phyloP scores from a whole-genome alignment of 495 filamentous ascomycete genomes.

The Xylaria palmicola region DNA sequence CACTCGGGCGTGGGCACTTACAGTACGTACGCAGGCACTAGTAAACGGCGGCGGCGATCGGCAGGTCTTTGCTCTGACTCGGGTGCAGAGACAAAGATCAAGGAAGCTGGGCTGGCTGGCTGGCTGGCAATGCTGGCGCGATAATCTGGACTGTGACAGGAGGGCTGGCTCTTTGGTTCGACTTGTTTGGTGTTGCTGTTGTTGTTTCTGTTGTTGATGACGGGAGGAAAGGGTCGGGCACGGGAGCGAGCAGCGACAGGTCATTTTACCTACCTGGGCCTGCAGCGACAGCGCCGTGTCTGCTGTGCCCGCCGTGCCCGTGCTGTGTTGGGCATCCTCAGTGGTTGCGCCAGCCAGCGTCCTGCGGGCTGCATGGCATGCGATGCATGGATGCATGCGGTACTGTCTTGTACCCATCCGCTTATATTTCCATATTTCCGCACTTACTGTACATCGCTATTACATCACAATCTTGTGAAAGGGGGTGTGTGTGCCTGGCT shows the following conservation, averaged over 20 bases:
- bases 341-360: background rate
- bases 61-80: constrained; percentile 34
- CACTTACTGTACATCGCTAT: background rate
- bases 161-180: constrained; percentile 48
- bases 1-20: constrained; percentile 31
- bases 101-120: constrained; percentile 21
- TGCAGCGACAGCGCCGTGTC: background rate
- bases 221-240: constrained; percentile 31
- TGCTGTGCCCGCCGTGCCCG: background rate
- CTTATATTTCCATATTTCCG: background rate
- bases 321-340: constrained; percentile 15
- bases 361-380: background rate
- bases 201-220: constrained; percentile 41
- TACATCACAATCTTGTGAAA: constrained; percentile 10
- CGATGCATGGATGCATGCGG: background rate
- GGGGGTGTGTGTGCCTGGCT: constrained; percentile 10
- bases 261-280: constrained; percentile 15
- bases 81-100: constrained; percentile 34
- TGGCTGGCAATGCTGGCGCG: constrained; percentile 49
- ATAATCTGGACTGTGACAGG: constrained; percentile 54
- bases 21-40: constrained; percentile 33
- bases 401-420: constrained; percentile 12
- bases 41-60: constrained; percentile 36
- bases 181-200: constrained; percentile 40
- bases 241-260: constrained; percentile 21